These are phyloP conservation scores for Naganishia kalamii DNA, from an alignment of 768 basidiomycete species.

Conservation along the genomic window DNA sequence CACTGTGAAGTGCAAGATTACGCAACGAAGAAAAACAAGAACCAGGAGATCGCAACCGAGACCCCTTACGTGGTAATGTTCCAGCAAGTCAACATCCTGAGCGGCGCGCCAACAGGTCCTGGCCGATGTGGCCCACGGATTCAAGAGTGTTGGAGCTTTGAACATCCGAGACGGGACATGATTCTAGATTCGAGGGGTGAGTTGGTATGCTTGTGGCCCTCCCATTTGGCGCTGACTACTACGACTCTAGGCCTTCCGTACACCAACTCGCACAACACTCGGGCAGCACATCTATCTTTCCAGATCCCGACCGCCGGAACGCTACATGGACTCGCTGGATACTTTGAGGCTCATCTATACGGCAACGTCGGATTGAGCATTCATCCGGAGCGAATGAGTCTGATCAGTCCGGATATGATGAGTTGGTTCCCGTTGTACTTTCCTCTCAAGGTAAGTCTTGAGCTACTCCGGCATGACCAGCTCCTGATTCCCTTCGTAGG, in stretches of 20 bases:
- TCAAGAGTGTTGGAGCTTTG: slow-evolving; percentile 97
- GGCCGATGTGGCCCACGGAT: slow-evolving; percentile 68
- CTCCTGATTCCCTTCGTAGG: slow-evolving; percentile 51
- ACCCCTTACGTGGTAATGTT: slow-evolving; percentile 99
- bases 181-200: slow-evolving; percentile 66
- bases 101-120: slow-evolving; percentile 52
- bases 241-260: slow-evolving; percentile 63
- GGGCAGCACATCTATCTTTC: slow-evolving; percentile 77
- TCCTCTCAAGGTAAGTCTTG: slow-evolving; percentile 69
- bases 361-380: slow-evolving; percentile 85
- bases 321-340: slow-evolving; percentile 89
- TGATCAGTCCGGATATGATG: slow-evolving; percentile 89
- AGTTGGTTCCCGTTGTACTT: slow-evolving; percentile 99
- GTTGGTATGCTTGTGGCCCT: slow-evolving; percentile 12
- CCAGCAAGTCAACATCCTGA: slow-evolving; percentile 81
- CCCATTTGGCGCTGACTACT: neutral
- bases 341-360: slow-evolving; percentile 92
- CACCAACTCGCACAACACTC: slow-evolving; percentile 93
- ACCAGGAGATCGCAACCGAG: slow-evolving; percentile 63
- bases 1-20: slow-evolving; percentile 69
- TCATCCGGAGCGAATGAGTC: slow-evolving; percentile 79
- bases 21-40: slow-evolving; percentile 47
- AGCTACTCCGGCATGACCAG: neutral
- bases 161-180: slow-evolving; percentile 78
- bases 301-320: slow-evolving; percentile 91